These are phyloP conservation scores for Globisporangium nodosum DNA, from an alignment of 352 stramenopile genomes.

Conservation along the genomic window DNA sequence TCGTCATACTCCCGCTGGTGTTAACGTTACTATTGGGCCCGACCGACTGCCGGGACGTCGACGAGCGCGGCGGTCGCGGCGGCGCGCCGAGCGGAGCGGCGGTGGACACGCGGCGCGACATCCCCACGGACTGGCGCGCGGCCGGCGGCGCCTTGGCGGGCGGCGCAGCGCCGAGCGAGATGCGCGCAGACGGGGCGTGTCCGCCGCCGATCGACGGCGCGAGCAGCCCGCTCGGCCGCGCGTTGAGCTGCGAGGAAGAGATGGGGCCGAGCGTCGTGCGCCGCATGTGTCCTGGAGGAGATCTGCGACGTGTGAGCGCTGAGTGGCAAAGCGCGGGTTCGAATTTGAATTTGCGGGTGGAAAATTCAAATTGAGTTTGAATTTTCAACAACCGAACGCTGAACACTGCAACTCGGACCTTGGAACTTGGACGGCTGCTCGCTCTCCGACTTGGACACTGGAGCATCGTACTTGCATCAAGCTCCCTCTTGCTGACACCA, in stretches of 20 bases:
- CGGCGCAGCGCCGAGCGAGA: constrained; percentile 42
- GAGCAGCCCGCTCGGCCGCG: constrained; percentile 27
- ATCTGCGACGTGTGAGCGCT: background rate
- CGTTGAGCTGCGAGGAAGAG: constrained; percentile 83
- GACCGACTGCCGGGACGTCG: constrained; percentile 46
- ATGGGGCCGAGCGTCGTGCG: constrained; percentile 82
- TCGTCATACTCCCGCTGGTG: constrained; percentile 4
- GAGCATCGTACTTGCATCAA: no score
- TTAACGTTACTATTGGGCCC: constrained; percentile 9
- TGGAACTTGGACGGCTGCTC: no score
- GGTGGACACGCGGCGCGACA: constrained; percentile 48
- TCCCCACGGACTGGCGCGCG: constrained; percentile 59
- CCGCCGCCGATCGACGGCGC: background rate
- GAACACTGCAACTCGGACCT: no score
- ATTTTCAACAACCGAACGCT: no score
- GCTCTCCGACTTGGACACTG: no score
- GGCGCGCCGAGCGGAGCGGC: constrained; percentile 14
- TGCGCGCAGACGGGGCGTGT: constrained; percentile 28
- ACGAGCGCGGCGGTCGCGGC: constrained; percentile 28
- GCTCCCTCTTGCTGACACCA: no score
- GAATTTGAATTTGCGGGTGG: background rate
- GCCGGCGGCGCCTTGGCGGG: constrained; percentile 24
- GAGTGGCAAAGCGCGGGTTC: background rate
- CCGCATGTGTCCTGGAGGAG: constrained; percentile 32
- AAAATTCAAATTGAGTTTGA: no score